phyloP scores from a whole-genome alignment of 805 yeast genomes.

The Metschnikowia corniflorae region DNA sequence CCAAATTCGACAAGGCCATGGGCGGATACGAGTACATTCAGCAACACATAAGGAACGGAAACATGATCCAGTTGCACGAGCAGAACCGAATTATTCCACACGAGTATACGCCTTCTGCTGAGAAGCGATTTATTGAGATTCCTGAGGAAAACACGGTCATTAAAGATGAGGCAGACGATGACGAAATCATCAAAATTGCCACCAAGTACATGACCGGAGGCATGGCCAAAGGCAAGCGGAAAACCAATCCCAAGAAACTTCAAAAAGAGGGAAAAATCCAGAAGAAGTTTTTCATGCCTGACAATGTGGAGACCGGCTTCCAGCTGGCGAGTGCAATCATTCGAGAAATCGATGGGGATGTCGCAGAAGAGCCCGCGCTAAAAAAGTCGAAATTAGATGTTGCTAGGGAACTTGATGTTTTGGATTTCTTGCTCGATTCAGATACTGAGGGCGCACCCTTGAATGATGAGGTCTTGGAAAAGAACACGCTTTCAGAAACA shows the following conservation, averaged over 20 bases:
- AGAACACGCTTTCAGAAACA: too few species aligned
- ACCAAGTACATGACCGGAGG: slow-evolving; percentile 55
- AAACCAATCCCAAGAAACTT: slow-evolving; percentile 18
- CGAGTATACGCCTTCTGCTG: slow-evolving; percentile 52
- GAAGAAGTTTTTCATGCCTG: slow-evolving; percentile 70
- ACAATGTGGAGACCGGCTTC: slow-evolving; percentile 64
- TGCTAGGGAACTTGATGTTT: slow-evolving; percentile 6
- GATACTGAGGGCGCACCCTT: slow-evolving; percentile 8
- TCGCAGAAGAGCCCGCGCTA: not conserved
- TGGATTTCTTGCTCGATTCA: slow-evolving; percentile 16
- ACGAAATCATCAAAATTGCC: slow-evolving; percentile 65
- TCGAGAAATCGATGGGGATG: slow-evolving; percentile 7
- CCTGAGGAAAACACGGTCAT: slow-evolving; percentile 67
- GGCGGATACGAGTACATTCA: slow-evolving; percentile 79
- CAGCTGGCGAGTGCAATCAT: slow-evolving; percentile 49
- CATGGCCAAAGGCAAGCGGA: slow-evolving; percentile 11
- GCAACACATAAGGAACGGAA: slow-evolving; percentile 53
- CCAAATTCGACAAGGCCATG: slow-evolving; percentile 80
- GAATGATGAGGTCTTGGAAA: not conserved
- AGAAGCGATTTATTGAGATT: slow-evolving; percentile 53
- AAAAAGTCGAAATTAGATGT: not conserved
- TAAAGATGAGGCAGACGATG: slow-evolving; percentile 55
- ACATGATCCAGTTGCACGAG: slow-evolving; percentile 38
- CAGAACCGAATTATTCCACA: slow-evolving; percentile 71
- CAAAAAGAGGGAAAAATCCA: slow-evolving; percentile 16